phyloP scores from a whole-genome alignment of 495 filamentous ascomycete genomes.

The Eremomyces bilateralis region DNA sequence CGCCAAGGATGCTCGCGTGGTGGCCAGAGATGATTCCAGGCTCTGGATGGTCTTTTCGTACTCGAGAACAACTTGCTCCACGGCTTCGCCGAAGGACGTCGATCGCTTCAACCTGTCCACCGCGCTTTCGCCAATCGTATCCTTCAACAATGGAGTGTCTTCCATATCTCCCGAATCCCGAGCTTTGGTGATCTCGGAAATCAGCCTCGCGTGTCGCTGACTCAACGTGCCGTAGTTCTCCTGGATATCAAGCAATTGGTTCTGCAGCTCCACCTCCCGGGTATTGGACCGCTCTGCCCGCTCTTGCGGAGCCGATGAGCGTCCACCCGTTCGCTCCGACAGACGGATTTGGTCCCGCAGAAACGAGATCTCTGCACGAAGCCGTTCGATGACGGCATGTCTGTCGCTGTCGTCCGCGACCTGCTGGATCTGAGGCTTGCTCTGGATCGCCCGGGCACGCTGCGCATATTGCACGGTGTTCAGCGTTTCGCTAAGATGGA shows the following conservation, averaged over 20 bases:
- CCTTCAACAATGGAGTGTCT: slow-evolving; percentile 28
- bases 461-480: slow-evolving; percentile 97
- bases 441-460: slow-evolving; percentile 88
- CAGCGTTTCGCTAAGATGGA: slow-evolving; percentile 90
- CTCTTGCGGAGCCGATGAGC: slow-evolving; percentile 32
- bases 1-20: slow-evolving; percentile 65
- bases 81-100: slow-evolving; percentile 81
- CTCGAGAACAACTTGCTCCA: slow-evolving; percentile 88
- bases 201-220: slow-evolving; percentile 80
- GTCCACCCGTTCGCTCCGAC: slow-evolving; percentile 40
- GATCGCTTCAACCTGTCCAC: slow-evolving; percentile 81
- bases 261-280: slow-evolving; percentile 75
- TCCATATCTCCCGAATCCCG: slow-evolving; percentile 33
- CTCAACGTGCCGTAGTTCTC: slow-evolving; percentile 87
- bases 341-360: slow-evolving; percentile 75
- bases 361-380: slow-evolving; percentile 86
- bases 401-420: slow-evolving; percentile 79
- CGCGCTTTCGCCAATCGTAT: slow-evolving; percentile 51
- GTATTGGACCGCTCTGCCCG: slow-evolving; percentile 60
- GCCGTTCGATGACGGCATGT: slow-evolving; percentile 78
- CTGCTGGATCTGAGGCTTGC: slow-evolving; percentile 90
- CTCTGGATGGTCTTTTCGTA: slow-evolving; percentile 97
- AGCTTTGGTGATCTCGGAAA: slow-evolving; percentile 79
- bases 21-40: slow-evolving; percentile 79
- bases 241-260: slow-evolving; percentile 77